Evolutionary conservation across 1,284 basidiomycete species (phyloP).

Genomic region (Cerrena zonata): DNA sequence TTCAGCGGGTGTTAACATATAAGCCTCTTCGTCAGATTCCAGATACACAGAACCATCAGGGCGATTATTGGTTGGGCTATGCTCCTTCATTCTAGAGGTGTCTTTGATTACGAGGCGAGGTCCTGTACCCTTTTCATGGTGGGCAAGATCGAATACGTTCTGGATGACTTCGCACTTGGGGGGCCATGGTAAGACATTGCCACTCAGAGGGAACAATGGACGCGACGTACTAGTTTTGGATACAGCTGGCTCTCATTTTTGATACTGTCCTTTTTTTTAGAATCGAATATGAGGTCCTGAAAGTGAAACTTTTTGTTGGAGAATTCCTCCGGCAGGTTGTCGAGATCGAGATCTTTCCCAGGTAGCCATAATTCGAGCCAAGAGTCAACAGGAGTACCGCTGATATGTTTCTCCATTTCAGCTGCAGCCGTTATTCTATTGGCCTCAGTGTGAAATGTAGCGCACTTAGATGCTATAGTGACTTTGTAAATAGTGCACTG

Average conservation of each 20-base stretch:
- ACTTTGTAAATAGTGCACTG: no score
- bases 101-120: not conserved
- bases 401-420: no score
- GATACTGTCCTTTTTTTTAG: not conserved
- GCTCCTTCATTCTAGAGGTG: not conserved
- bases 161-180: not conserved
- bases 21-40: not conserved
- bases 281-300: not conserved
- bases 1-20: not conserved
- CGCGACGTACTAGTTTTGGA: not conserved
- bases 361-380: not conserved
- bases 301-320: not conserved
- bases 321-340: not conserved
- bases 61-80: not conserved
- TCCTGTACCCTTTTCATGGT: not conserved
- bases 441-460: no score
- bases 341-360: not conserved
- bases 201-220: not conserved
- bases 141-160: not conserved
- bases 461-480: no score
- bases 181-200: not conserved
- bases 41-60: not conserved
- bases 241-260: not conserved
- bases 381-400: not conserved
- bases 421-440: no score